phyloP scores from a whole-genome alignment of 2,329 filamentous ascomycete genomes.

The Monosporascus sp. region DNA sequence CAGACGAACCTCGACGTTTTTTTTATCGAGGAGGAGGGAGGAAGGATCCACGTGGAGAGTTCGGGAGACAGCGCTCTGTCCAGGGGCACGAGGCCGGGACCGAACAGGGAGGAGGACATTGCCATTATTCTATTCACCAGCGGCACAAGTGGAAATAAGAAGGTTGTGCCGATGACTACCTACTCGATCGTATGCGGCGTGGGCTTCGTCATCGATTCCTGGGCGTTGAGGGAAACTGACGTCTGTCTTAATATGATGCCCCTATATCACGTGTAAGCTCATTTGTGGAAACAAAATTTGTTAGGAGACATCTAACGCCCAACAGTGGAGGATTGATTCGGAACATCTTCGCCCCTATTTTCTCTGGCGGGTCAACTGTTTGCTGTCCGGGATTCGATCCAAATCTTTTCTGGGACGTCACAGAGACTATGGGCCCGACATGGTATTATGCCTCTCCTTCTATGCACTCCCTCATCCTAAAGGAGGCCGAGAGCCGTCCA shows the following conservation, averaged over 20 bases:
- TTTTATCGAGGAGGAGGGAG: slow-evolving; percentile 30
- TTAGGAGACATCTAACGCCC: slow-evolving; percentile 1
- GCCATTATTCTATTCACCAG: slow-evolving; percentile 51
- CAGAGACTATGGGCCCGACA: slow-evolving; percentile 41
- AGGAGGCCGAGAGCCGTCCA: slow-evolving; percentile 34
- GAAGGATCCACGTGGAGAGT: slow-evolving; percentile 28
- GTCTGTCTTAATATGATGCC: slow-evolving; percentile 57
- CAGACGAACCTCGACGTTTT: slow-evolving; percentile 33
- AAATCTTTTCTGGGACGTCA: slow-evolving; percentile 50
- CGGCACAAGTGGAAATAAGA: slow-evolving; percentile 54
- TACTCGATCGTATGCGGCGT: slow-evolving; percentile 47
- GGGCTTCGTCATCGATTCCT: slow-evolving; percentile 47
- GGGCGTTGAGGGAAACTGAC: slow-evolving; percentile 41
- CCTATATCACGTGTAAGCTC: slow-evolving; percentile 47
- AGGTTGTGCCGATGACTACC: slow-evolving; percentile 48
- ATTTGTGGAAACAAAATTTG: not conserved
- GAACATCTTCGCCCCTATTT: slow-evolving; percentile 49
- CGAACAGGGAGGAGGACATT: slow-evolving; percentile 42
- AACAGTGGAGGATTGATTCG: slow-evolving; percentile 45
- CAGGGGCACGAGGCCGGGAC: slow-evolving; percentile 6
- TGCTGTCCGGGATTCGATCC: slow-evolving; percentile 51
- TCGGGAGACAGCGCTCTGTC: not conserved
- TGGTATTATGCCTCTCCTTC: slow-evolving; percentile 56
- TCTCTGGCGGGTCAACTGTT: slow-evolving; percentile 48
- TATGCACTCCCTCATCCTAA: slow-evolving; percentile 50